Evolutionary conservation across 768 basidiomycete species (phyloP), one percentile per base, ranked within the genome.

Genomic region (Leccinum variicolor): DNA sequence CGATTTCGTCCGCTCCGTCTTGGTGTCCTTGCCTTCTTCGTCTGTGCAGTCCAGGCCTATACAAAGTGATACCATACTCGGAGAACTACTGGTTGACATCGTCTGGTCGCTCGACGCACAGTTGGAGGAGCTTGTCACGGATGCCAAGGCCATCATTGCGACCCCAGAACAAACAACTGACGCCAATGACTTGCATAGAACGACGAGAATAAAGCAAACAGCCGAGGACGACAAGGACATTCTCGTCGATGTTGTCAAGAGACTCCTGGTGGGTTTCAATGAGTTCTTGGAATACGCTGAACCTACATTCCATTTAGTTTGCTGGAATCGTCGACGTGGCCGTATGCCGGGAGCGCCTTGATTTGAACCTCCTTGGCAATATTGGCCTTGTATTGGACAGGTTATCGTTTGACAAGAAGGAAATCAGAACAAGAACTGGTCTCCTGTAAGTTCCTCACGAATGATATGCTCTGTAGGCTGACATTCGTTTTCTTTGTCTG

Each of bases 81-180:
- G 86, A 11, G 90, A 92, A 63, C 71, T 83, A 48, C 75, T 94
- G 3, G 81, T 94, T 21, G 92, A 94, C 68, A 78, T 89, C 64
- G 77, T 92, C 47, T 94, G 92, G 92, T 81, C 90, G 19, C 70
- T 90, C 47, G 92, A 94, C 72, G 77, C 82, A 36, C 84, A 88
- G 61, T 70, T 93, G 57, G 92, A 94, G 56, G 90, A 92, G 64
- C 70, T 85, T 28, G 62, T 87, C 34, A 69, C 72, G 14, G 87
- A 90, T 62, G 78, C 79, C 47, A 84, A 82, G 68, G 58, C 67
- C 28, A 64, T 76, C 46, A 64, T 82, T 47, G 67, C 74, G 34
- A 68, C 71, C 25, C 62, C 59, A 66, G 75, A 70, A 52, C 64
- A 64, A 8, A 48, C 56, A 28, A 15, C 52, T 14, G 57, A 73